Conservation (phyloP, 2,329 filamentous ascomycete species). For the Berkeleyomyces basicola region DNA sequence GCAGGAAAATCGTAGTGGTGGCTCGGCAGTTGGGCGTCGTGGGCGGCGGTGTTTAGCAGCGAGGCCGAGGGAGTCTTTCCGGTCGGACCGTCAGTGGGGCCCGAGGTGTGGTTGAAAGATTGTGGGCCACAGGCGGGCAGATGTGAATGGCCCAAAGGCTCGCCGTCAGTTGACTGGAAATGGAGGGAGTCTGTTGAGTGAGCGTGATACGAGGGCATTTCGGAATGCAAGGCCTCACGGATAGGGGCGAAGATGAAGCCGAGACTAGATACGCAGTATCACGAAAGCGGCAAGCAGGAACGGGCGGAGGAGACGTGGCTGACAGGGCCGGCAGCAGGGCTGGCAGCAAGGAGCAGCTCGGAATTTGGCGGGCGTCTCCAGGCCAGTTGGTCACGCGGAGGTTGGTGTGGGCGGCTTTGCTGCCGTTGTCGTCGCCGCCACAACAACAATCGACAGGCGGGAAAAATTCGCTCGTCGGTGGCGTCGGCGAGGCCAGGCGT, state of each 20-base stretch:
- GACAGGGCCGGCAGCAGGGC: no score
- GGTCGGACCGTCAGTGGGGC: not conserved
- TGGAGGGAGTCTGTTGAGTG: conserved; percentile 7
- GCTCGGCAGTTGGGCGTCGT: conserved; percentile 5
- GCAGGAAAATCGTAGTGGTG: conserved; percentile 12
- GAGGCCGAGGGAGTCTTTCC: not conserved
- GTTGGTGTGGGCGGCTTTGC: no score
- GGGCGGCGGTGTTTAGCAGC: not conserved
- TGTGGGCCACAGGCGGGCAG: conserved; percentile 2
- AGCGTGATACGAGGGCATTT: conserved; percentile 13
- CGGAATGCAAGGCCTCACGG: not conserved
- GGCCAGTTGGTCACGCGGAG: no score
- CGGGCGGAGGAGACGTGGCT: not conserved
- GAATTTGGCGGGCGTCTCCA: no score
- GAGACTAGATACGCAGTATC: not conserved
- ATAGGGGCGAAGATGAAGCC: not conserved
- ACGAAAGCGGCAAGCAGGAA: not conserved
- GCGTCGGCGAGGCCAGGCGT: no score
- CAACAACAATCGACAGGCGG: no score
- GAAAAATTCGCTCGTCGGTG: no score
- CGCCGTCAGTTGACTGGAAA: conserved; percentile 8
- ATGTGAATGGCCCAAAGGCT: conserved; percentile 8
- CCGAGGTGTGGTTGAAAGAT: not conserved
- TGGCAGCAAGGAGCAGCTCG: no score
- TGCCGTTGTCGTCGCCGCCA: no score